Conservation (phyloP, 2,329 filamentous ascomycete genomes). For the Neonectria magnoliae region DNA sequence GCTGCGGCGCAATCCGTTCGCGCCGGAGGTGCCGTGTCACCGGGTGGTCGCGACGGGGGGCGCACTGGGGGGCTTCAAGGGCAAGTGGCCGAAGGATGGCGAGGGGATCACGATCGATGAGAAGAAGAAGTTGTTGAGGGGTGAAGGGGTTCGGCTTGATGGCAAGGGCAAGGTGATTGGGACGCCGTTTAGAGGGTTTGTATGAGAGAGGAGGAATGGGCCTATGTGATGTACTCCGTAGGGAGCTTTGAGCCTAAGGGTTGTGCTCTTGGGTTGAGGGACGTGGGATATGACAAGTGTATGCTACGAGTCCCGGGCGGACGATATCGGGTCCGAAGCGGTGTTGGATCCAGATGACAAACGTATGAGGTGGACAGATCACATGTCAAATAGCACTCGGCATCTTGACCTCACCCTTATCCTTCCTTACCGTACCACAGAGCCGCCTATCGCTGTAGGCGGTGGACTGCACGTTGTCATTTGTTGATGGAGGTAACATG, state of each 20-base stretch:
- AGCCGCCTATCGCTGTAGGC: constrained; percentile 8
- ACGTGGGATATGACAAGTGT: constrained; percentile 5
- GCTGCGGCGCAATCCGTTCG: constrained; percentile 82
- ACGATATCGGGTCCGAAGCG: constrained; percentile 1
- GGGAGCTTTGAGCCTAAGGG: neutral
- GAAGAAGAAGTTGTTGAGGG: constrained; percentile 69
- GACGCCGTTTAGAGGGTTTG: constrained; percentile 54
- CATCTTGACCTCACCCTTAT: constrained; percentile 2
- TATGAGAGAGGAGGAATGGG: constrained; percentile 12
- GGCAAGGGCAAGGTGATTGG: constrained; percentile 68
- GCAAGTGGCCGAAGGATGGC: constrained; percentile 69
- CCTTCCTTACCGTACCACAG: neutral
- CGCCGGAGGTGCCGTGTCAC: constrained; percentile 84
- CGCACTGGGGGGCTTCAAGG: constrained; percentile 76
- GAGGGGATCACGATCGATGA: constrained; percentile 71
- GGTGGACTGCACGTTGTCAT: neutral
- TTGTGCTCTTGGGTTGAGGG: neutral
- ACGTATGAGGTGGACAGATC: constrained; percentile 19
- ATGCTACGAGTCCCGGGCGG: constrained; percentile 1
- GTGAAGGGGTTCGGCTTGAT: constrained; percentile 74
- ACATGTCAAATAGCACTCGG: constrained; percentile 14
- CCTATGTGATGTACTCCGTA: neutral
- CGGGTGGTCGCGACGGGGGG: constrained; percentile 80
- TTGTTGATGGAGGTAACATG: no score
- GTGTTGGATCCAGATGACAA: constrained; percentile 22